Evolutionary conservation across 2,329 filamentous ascomycete genomes (phyloP), one percentile per base, ranked within the genome.

Genomic region (Cladosporium sphaerospermum): DNA sequence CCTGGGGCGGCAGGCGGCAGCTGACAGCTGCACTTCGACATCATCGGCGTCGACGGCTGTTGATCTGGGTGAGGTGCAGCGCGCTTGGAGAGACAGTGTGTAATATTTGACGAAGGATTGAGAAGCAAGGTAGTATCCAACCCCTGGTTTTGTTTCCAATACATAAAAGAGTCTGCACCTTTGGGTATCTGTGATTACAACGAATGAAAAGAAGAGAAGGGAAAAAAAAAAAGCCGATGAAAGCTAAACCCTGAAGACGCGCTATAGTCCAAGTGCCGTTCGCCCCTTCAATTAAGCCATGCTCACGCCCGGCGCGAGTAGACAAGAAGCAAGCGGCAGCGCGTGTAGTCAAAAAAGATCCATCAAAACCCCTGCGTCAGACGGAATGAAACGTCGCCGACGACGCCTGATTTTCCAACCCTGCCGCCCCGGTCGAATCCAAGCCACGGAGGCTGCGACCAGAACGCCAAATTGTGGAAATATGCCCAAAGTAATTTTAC

Each of bases 181-280:
- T 36, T 51, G 48, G 48, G 48, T 51, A 51, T 51, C 48, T 51
- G 40, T 51, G 40, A 51, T 51, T 51, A 51, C 39, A 51, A 43
- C 48, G 48, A 51, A 40, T 37, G 48, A 43, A 44, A 16, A 34
- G 9, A 9, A 18, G 31, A 37, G 31, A 34, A 10, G 16, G 16
- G 16, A 2, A 13, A 33, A 9, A 4, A 18, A 37, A 16, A 39
- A 42, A 10, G 14, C 16, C 5, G 3, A 39, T 34, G 18, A 11
- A 18, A 19, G 23, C 31, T 37, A 51, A 40, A 6, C 39, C 9
- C 28, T n/a, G 40, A 43, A 50, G n/a, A 36, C n/a, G 36, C 48
- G 48, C 32, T 28, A 33, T 43, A 36, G 31, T 51, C 48, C 40
- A 28, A 6, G 23, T 44, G 46, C 46, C 32, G 40, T 37, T 37